Evolutionary conservation across 139 green algal species (phyloP), one percentile per base, ranked within the genome.

Genomic region (Trebouxia sp.): DNA sequence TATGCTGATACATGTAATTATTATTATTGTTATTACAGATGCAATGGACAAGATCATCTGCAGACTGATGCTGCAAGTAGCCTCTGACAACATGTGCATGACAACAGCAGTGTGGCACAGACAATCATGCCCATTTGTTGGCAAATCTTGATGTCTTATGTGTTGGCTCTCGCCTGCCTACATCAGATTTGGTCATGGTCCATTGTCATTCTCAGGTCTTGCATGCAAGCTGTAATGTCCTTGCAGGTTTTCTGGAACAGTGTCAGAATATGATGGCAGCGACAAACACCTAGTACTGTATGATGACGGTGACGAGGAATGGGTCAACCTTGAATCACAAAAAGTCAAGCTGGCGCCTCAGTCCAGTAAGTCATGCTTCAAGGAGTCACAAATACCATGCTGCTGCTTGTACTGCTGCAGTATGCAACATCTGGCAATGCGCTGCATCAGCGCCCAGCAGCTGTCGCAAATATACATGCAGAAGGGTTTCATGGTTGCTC

Each of bases 251-350:
- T 32, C 79, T 53, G 89, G 87, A 50, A 51, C 14, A 6, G 41
- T 92, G 24, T 47, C 43, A 37, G 39, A 84, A 22, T 84, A 48
- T 26, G 78, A 87, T 48, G 55, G 41, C 35, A 62, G 28, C 1
- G 75, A 76, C 72, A 91, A 91, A 80, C 82, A 92, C 78, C 80
- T 83, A 6, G 83, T 94, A 14, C 56, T 74, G 15, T 95, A 95
- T 70, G 90, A 97, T 43, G 92, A 96, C 72, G 92, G 89, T 4
- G 92, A 96, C 24, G 84, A 88, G 69, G 92, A 96, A 79, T 90
- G 85, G 89, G 24, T 94, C 28, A 65, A 86, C 62, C 78, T 96
- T 0, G 74, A n/a, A 1, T 20, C 76, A 20, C 89, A 93, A 80
- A 77, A 88, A 72, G 82, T 77, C 24, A 75, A 88, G 53, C 15